phyloP scores from a whole-genome alignment of 139 green algal genomes.

The Tetraselmis striata region DNA sequence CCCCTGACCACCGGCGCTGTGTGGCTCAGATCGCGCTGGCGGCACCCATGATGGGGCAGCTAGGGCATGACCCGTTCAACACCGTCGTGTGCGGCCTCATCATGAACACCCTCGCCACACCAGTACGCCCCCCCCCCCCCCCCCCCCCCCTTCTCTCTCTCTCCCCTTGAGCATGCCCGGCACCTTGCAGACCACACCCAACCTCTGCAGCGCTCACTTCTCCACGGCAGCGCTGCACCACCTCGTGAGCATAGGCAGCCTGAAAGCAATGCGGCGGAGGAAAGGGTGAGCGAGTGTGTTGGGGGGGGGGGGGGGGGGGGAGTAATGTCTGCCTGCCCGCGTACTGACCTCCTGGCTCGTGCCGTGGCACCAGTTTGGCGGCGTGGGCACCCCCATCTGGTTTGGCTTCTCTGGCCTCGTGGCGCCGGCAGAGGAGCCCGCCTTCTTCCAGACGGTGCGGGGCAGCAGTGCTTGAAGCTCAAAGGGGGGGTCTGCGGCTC shows the following conservation, averaged over 20 bases:
- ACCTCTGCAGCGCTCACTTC: no score
- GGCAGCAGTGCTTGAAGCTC: no score
- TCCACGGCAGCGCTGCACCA: no score
- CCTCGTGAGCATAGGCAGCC: no score
- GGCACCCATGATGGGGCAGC: constrained; percentile 26
- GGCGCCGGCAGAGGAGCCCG: constrained; percentile 7
- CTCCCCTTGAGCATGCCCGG: no score
- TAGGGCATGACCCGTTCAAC: constrained; percentile 19
- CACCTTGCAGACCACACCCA: no score
- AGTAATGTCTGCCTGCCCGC: background rate
- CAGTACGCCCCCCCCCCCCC: constrained; percentile 13
- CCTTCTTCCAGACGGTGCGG: constrained; percentile 13
- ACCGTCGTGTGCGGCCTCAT: constrained; percentile 29
- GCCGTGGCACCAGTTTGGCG: background rate
- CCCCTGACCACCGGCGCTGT: no score
- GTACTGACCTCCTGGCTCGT: background rate
- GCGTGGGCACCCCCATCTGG: constrained; percentile 34
- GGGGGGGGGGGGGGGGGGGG: no score
- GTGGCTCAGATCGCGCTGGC: constrained; percentile 19
- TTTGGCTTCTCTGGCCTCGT: constrained; percentile 33
- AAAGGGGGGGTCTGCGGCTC: no score
- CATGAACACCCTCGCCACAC: constrained; percentile 32
- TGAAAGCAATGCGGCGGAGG: no score
- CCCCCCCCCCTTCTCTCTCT: no score
- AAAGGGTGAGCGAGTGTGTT: no score